These are phyloP conservation scores for Juncus effusus DNA, from an alignment of 176 grass and related monocot genomes.

Conservation along the genomic window DNA sequence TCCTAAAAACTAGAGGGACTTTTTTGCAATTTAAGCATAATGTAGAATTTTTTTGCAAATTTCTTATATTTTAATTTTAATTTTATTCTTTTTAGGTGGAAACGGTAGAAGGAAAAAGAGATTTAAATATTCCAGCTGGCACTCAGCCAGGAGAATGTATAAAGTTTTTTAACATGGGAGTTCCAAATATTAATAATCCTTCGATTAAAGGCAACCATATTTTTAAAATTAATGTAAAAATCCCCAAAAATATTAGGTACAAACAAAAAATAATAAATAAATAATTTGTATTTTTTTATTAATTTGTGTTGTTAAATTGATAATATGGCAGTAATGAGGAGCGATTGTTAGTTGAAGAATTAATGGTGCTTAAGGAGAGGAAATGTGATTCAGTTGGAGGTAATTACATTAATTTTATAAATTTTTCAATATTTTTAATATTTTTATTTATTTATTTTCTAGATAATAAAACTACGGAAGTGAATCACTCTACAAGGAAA, in stretches of 20 bases:
- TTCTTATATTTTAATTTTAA: too few species aligned
- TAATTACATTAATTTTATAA: constrained; percentile 23
- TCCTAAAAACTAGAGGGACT: too few species aligned
- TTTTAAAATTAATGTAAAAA: constrained; percentile 67
- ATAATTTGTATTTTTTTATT: neutral
- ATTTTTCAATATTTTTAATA: constrained; percentile 16
- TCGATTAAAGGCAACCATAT: constrained; percentile 66
- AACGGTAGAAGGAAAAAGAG: constrained; percentile 66
- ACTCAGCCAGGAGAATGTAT: constrained; percentile 77
- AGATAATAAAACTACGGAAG: constrained; percentile 5
- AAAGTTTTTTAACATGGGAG: constrained; percentile 57
- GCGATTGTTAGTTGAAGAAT: constrained; percentile 43
- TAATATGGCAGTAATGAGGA: constrained; percentile 45
- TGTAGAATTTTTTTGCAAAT: too few species aligned
- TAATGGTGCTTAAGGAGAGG: constrained; percentile 42
- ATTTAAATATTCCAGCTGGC: constrained; percentile 72
- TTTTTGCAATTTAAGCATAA: too few species aligned
- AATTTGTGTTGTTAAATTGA: constrained; percentile 6
- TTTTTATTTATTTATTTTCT: constrained; percentile 8
- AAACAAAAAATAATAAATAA: neutral
- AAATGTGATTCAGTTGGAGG: constrained; percentile 33
- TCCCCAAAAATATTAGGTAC: constrained; percentile 79
- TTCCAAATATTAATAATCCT: constrained; percentile 62
- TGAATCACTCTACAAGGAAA: constrained; percentile 27
- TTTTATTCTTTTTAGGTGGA: constrained; percentile 61